phyloP scores from a whole-genome alignment of 2,329 filamentous ascomycete genomes.

The Epichloe baconii region DNA sequence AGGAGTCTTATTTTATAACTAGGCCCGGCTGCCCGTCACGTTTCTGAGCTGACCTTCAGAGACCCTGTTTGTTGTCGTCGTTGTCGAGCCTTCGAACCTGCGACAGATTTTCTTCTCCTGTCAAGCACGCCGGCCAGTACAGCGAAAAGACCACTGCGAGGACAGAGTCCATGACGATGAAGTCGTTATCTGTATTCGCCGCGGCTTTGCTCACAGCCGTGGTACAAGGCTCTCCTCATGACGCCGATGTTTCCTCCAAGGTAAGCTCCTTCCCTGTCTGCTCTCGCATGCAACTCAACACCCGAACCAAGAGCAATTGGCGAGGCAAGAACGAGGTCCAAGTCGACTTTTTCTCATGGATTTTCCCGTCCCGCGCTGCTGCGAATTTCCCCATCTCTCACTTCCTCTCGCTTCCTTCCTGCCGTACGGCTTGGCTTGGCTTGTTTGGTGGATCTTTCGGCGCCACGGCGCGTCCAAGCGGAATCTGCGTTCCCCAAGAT shows the following conservation, averaged over 20 bases:
- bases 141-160: neutral
- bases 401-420: too few species aligned
- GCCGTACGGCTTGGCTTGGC: neutral
- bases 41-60: neutral
- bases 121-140: neutral
- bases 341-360: too few species aligned
- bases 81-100: neutral
- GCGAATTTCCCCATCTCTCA: too few species aligned
- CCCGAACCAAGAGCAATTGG: neutral
- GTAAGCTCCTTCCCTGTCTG: conserved; percentile 1
- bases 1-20: neutral
- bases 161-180: conserved; percentile 16
- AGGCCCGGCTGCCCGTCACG: neutral
- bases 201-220: conserved; percentile 19
- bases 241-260: neutral
- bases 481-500: neutral
- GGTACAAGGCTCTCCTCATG: conserved; percentile 11
- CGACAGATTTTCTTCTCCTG: neutral
- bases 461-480: neutral
- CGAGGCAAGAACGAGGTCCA: too few species aligned
- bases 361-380: too few species aligned
- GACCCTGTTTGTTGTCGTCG: neutral
- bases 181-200: conserved; percentile 18
- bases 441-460: neutral
- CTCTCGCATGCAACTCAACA: neutral